phyloP scores from a whole-genome alignment of 176 grass and related monocot genomes.

The Bonia amplexicaulis region DNA sequence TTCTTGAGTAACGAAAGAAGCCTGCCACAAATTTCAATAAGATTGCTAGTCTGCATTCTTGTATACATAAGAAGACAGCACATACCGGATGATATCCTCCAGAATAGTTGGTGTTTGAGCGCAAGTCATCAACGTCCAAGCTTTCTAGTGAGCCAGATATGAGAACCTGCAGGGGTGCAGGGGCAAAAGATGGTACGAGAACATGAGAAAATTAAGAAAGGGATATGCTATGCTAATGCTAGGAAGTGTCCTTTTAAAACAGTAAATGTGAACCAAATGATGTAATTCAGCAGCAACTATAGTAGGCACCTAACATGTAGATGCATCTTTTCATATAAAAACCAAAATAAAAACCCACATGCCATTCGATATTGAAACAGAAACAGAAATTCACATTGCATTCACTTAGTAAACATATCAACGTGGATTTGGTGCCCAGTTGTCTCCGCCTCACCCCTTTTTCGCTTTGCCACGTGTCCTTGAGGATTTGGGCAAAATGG shows the following conservation, averaged over 20 bases:
- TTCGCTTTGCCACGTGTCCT: no score
- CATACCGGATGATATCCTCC: slow-evolving; percentile 89
- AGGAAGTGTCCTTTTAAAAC: neutral
- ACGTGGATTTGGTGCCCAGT: no score
- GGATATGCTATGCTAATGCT: slow-evolving; percentile 2
- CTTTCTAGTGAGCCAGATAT: slow-evolving; percentile 98
- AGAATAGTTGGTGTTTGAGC: slow-evolving; percentile 75
- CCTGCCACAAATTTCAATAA: neutral
- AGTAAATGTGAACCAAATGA: neutral
- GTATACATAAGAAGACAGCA: slow-evolving; percentile 11
- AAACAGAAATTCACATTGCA: neutral
- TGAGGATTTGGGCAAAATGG: no score
- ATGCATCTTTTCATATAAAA: neutral
- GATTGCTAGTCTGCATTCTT: neutral
- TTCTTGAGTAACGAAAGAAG: neutral
- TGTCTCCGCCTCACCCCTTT: no score
- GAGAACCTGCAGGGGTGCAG: slow-evolving; percentile 66
- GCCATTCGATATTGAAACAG: slow-evolving; percentile 4
- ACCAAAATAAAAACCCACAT: neutral
- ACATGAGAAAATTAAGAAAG: slow-evolving; percentile 1
- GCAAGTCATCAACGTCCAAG: slow-evolving; percentile 89
- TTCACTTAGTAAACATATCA: neutral
- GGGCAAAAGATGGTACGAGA: slow-evolving; percentile 16
- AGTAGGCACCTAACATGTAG: slow-evolving; percentile 5
- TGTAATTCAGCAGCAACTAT: slow-evolving; percentile 1